A percentile compares a stretch with the other conserved stretches of the same genome.
Evolutionary conservation across 257 asterid species (phyloP).

Genomic region (Coffea eugenioides): DNA sequence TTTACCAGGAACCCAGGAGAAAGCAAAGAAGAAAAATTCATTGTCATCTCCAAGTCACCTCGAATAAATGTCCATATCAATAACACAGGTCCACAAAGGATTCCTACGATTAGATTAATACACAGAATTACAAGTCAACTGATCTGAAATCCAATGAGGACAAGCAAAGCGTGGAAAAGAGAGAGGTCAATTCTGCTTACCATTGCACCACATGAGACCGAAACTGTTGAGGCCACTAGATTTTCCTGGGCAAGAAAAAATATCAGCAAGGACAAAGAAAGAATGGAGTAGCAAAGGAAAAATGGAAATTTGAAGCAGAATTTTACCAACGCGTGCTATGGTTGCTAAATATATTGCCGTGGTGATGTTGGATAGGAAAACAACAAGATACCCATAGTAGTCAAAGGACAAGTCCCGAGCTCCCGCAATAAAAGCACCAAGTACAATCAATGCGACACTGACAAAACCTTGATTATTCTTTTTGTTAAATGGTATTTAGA

Average conservation of each 20-base stretch:
- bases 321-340: constrained; percentile 80
- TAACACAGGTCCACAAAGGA: constrained; percentile 61
- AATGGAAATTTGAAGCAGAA: constrained; percentile 28
- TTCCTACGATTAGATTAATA: constrained; percentile 36
- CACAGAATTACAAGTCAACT: background rate
- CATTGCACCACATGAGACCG: constrained; percentile 99
- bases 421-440: constrained; percentile 94
- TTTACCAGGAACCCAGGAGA: constrained; percentile 91
- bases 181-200: constrained; percentile 27
- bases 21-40: constrained; percentile 63
- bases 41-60: constrained; percentile 74
- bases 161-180: background rate
- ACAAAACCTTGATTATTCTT: constrained; percentile 31
- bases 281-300: constrained; percentile 21
- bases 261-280: constrained; percentile 26
- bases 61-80: constrained; percentile 74
- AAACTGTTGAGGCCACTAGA: constrained; percentile 90
- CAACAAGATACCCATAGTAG: constrained; percentile 64
- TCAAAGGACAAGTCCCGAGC: constrained; percentile 86
- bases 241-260: constrained; percentile 54
- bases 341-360: constrained; percentile 89
- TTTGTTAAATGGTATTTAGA: constrained; percentile 27
- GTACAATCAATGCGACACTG: constrained; percentile 79
- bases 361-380: constrained; percentile 71
- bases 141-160: background rate